Evolutionary conservation across 768 basidiomycete species (phyloP).

Genomic region (Lentinula sp.): DNA sequence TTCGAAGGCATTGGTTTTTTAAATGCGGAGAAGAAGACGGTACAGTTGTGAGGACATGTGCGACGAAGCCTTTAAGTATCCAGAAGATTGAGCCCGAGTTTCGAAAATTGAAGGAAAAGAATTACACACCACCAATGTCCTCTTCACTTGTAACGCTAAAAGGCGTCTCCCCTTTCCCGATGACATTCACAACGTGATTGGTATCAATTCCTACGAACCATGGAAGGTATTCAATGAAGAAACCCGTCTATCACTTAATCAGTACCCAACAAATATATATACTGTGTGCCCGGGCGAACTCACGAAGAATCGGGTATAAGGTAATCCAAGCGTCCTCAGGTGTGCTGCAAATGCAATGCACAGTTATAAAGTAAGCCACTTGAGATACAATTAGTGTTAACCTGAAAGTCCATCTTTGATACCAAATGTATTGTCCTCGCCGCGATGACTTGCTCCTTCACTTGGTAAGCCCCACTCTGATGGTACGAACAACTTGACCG

Average conservation of each 20-base stretch:
- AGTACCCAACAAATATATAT: not conserved
- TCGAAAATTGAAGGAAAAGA: not conserved
- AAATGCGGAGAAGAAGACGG: not conserved
- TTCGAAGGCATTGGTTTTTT: not conserved
- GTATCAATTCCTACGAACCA: not conserved
- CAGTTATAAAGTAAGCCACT: not conserved
- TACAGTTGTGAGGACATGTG: not conserved
- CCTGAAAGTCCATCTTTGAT: not conserved
- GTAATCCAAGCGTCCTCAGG: not conserved
- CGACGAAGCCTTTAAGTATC: not conserved
- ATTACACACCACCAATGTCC: not conserved
- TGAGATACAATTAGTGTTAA: not conserved
- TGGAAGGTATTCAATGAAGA: not conserved
- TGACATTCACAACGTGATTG: not conserved
- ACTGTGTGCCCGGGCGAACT: not conserved
- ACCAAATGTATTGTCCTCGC: not conserved
- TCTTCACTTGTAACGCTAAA: not conserved
- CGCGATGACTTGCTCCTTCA: not conserved
- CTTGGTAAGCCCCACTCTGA: not conserved
- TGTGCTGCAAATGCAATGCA: not conserved
- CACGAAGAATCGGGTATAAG: not conserved
- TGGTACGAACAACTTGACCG: conserved; percentile 1
- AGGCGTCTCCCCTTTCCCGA: not conserved
- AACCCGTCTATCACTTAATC: not conserved
- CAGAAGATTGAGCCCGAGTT: not conserved